Conservation (phyloP, 192 early-diverging fungal genomes). For the Allomyces macrogynus region DNA sequence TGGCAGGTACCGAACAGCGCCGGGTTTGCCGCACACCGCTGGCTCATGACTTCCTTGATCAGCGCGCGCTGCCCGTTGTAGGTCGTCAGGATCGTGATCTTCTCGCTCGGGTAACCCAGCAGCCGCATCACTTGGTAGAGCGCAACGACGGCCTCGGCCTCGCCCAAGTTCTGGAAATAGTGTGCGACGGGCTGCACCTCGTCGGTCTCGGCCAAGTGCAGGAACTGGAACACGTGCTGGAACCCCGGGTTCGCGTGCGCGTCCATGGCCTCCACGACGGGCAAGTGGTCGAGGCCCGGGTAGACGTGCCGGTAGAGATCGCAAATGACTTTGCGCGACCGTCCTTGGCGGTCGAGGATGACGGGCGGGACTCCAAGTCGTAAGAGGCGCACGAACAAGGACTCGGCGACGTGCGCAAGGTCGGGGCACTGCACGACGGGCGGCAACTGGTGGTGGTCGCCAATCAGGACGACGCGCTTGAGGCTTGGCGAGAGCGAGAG, state of each 20-base stretch:
- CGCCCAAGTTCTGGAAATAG: constrained; percentile 90
- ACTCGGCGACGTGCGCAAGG: constrained; percentile 85
- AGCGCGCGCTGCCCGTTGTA: constrained; percentile 94
- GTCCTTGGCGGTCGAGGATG: constrained; percentile 65
- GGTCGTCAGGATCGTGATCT: constrained; percentile 82
- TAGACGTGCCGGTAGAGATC: constrained; percentile 74
- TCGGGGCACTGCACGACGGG: constrained; percentile 82
- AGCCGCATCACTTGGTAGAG: constrained; percentile 91
- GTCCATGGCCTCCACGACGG: constrained; percentile 14
- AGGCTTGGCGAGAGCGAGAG: constrained; percentile 48
- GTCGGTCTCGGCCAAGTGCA: constrained; percentile 52
- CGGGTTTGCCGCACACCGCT: constrained; percentile 69
- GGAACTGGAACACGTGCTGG: constrained; percentile 61
- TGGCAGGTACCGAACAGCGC: constrained; percentile 57
- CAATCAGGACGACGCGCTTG: constrained; percentile 82
- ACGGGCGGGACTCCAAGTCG: constrained; percentile 81
- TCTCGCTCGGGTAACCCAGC: constrained; percentile 72
- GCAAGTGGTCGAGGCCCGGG: constrained; percentile 40
- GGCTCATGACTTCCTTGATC: constrained; percentile 69
- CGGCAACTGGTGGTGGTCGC: constrained; percentile 92
- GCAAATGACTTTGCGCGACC: constrained; percentile 58
- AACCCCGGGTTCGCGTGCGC: constrained; percentile 81
- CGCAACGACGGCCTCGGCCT: constrained; percentile 93
- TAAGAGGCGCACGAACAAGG: constrained; percentile 75
- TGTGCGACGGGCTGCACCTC: constrained; percentile 70